Percentiles rank a stretch among this genome's conserved stretches.
These are phyloP conservation scores for Aspergillus fructus DNA, from an alignment of 2,329 filamentous ascomycete genomes.

Conservation along the genomic window DNA sequence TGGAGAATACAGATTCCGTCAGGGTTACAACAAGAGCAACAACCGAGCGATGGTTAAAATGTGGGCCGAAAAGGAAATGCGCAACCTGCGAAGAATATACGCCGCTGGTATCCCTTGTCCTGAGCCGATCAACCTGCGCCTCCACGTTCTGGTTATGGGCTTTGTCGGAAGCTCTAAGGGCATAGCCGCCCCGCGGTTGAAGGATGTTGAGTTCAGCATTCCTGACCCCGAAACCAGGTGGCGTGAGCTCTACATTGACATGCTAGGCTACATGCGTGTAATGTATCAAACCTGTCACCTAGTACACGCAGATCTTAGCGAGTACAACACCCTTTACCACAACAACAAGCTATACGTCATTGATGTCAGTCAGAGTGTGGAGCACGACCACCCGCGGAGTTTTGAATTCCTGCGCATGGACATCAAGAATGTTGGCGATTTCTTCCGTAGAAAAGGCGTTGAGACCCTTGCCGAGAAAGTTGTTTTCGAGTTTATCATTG, in stretches of 20 bases:
- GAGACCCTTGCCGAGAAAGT: constrained; percentile 74
- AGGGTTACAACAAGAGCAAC: constrained; percentile 90
- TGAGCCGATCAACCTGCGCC: constrained; percentile 81
- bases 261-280: constrained; percentile 83
- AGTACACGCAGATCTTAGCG: constrained; percentile 93
- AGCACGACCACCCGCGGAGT: constrained; percentile 90
- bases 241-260: constrained; percentile 75
- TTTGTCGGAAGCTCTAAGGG: constrained; percentile 88
- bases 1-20: constrained; percentile 87
- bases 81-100: constrained; percentile 84
- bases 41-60: constrained; percentile 97
- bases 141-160: constrained; percentile 94
- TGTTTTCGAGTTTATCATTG: constrained; percentile 82
- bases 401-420: constrained; percentile 97
- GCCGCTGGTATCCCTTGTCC: constrained; percentile 84
- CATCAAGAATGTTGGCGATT: constrained; percentile 93
- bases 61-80: constrained; percentile 98
- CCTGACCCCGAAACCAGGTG: constrained; percentile 71
- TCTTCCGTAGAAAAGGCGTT: constrained; percentile 84
- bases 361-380: constrained; percentile 95
- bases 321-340: constrained; percentile 96
- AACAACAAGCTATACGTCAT: constrained; percentile 83
- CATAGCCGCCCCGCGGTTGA: constrained; percentile 81
- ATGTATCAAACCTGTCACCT: constrained; percentile 91
- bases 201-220: constrained; percentile 74